Conservation (phyloP, 2,329 filamentous ascomycete species). For the Fusarium newnesense region DNA sequence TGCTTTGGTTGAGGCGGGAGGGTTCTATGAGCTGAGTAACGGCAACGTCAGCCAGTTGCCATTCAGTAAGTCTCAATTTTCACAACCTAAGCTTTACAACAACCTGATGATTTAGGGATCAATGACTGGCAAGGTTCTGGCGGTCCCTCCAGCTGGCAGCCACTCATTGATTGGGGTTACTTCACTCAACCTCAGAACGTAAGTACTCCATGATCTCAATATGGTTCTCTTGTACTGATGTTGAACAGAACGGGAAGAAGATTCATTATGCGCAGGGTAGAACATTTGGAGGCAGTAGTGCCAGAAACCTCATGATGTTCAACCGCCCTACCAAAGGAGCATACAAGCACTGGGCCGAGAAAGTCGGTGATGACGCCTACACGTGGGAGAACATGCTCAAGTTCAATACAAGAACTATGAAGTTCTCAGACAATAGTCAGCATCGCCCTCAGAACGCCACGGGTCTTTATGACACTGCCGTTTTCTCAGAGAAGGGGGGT, state of each 20-base stretch:
- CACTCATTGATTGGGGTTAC: neutral
- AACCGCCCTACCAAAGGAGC: neutral
- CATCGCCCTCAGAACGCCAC: neutral
- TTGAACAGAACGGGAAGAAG: neutral
- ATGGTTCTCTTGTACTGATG: neutral
- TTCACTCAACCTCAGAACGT: slow-evolving; percentile 3
- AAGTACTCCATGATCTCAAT: neutral
- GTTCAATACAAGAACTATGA: neutral
- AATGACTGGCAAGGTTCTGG: neutral
- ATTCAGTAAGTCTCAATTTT: neutral
- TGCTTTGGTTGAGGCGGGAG: slow-evolving; percentile 2
- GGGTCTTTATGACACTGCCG: neutral
- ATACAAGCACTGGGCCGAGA: neutral
- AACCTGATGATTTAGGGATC: neutral
- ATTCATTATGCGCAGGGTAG: neutral
- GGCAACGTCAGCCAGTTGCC: neutral
- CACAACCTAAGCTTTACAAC: too few species aligned
- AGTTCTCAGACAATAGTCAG: neutral
- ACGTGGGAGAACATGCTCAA: neutral
- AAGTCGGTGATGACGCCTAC: neutral
- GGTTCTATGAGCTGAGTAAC: slow-evolving; percentile 4
- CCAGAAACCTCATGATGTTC: slow-evolving; percentile 3
- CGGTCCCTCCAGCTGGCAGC: neutral
- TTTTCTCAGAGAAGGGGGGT: neutral
- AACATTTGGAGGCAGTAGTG: neutral